Conservation (phyloP, 2,329 filamentous ascomycete genomes). For the Sclerotinia trifoliorum region DNA sequence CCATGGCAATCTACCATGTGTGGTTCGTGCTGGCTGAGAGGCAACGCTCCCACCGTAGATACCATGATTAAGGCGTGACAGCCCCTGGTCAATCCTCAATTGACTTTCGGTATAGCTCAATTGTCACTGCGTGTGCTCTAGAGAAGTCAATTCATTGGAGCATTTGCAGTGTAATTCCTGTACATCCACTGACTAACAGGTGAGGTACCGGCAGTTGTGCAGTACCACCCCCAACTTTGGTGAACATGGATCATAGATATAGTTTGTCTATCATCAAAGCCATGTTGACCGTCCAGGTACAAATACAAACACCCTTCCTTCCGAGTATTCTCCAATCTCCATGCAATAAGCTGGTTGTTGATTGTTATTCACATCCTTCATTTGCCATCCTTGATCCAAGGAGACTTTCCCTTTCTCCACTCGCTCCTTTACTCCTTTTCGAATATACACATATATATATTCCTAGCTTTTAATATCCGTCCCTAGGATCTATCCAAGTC, state of each 20-base stretch:
- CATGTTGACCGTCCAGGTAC: slow-evolving; percentile 8
- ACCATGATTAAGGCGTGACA: neutral
- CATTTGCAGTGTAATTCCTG: neutral
- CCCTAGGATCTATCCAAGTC: neutral
- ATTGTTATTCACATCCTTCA: neutral
- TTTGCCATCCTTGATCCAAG: neutral
- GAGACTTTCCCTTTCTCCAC: neutral
- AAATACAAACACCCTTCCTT: slow-evolving; percentile 6
- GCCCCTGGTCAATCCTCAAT: neutral
- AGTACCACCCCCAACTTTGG: neutral
- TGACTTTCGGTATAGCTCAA: neutral
- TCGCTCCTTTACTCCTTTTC: neutral
- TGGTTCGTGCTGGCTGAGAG: neutral
- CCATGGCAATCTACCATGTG: neutral
- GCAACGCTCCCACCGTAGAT: neutral
- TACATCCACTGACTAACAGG: neutral
- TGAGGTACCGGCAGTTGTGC: neutral
- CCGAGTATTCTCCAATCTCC: neutral
- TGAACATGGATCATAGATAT: neutral
- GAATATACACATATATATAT: neutral
- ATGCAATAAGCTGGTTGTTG: neutral
- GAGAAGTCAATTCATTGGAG: neutral
- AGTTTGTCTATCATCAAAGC: neutral
- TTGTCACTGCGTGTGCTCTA: neutral
- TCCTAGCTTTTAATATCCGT: neutral